Conservation (phyloP, 140 eudicot genomes). For the Bidens hawaiensis region DNA sequence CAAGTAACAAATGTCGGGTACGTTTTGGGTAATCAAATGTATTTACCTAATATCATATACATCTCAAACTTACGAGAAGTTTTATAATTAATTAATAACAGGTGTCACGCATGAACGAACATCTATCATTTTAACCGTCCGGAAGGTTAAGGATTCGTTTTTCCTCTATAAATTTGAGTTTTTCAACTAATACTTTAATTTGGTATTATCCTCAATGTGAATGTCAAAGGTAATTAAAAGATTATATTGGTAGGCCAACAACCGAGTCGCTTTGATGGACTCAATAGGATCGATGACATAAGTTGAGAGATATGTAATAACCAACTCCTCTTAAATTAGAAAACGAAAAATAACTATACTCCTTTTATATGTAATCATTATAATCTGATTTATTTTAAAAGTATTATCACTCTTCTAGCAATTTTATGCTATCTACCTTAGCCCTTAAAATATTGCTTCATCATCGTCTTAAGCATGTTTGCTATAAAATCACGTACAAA, state of each 20-base stretch:
- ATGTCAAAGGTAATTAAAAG: conserved; percentile 32
- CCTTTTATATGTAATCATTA: neutral
- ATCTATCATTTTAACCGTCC: neutral
- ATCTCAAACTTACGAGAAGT: neutral
- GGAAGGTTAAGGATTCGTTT: neutral
- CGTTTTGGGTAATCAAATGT: neutral
- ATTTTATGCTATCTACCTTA: neutral
- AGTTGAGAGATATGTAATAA: conserved; percentile 33
- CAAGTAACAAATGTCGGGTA: neutral
- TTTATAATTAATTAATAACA: neutral
- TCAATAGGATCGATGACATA: conserved; percentile 32
- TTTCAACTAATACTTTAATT: neutral
- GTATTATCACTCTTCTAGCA: neutral
- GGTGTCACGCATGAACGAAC: neutral
- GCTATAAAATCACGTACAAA: too few relatives aligned
- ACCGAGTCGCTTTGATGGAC: conserved; percentile 40
- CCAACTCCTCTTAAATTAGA: conserved; percentile 27
- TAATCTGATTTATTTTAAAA: neutral
- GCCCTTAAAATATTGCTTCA: neutral
- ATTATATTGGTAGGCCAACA: conserved; percentile 36
- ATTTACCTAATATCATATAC: neutral
- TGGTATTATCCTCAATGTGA: conserved; percentile 21
- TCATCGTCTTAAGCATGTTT: neutral
- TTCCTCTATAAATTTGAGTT: neutral
- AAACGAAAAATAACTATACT: neutral